phyloP scores from a whole-genome alignment of 345 rosid genomes.

The Brassica napus region Da-Ae NC_063446.1:28767001-28767500 shows the following conservation, averaged over 20 bases:
- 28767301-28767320: too few species aligned
- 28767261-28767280: background rate
- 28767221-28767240: background rate
- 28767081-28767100: background rate
- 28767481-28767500: background rate
- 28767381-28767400: background rate
- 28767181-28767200: background rate
- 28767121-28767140: background rate
- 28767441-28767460: background rate
- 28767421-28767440: background rate
- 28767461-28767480: background rate
- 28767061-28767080: background rate
- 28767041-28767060: background rate
- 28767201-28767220: background rate
- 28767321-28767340: background rate
- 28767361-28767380: background rate
- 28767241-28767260: background rate
- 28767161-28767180: background rate
- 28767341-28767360: background rate
- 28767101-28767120: background rate
- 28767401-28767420: background rate
- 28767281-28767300: too few species aligned
- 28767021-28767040: conserved; percentile 22
- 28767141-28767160: background rate
- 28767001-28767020: conserved; percentile 18